Base-by-base conservation (phyloP, 805 yeast genomes). In the Debaryomyces maramus region DNA sequence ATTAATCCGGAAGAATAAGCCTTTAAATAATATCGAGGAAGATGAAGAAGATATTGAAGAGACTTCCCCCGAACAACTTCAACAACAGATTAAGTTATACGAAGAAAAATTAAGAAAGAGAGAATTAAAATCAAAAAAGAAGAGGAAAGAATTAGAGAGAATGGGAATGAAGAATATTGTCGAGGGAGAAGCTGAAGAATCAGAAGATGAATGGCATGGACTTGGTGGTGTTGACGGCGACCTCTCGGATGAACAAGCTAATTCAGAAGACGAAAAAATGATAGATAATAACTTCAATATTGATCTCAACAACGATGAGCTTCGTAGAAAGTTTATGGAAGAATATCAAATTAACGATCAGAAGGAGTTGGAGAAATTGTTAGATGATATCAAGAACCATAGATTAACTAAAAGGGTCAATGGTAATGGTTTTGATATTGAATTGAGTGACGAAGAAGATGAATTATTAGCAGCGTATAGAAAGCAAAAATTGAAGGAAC, bases 181-280 rank as follows among this genome's bases (percentile, higher is more conserved):
- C 56, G 91, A 87, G 52, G 82, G 84, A 35, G 93, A 86, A 66
- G 95, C 95, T 32, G 89, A 78, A 50, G 95, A 87, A 65, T 85
- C 93, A 26, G 95, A 87, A 44, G 95, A 87, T 68, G 95, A 87
- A 65, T 87, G 88, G 86, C 76, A 76, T 36, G 95, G 93, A 3
- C 52, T 84, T 35, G 93, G 91, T 47, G 95, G 95, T 44, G 67
- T 55, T 5, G 90, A 84, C 49, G 85, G 81, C 3, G 83, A 78
- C 45, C 39, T 55, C 1, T 73, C 78, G 13, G 83, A 75, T 45
- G 51, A 46, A n/a, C 78, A 67, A 31, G 83, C 81, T 38, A 79
- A 85, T 56, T 78, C 87, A 18, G 95, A 86, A 45, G 86, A 85
- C 53, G 93, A 85, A 60, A 72, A 65, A 45, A 80, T 86, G 88